These are phyloP conservation scores for Selaginella moellendorffii DNA, from an alignment of 75 land plant genomes.

Conservation along the genomic window DNA sequence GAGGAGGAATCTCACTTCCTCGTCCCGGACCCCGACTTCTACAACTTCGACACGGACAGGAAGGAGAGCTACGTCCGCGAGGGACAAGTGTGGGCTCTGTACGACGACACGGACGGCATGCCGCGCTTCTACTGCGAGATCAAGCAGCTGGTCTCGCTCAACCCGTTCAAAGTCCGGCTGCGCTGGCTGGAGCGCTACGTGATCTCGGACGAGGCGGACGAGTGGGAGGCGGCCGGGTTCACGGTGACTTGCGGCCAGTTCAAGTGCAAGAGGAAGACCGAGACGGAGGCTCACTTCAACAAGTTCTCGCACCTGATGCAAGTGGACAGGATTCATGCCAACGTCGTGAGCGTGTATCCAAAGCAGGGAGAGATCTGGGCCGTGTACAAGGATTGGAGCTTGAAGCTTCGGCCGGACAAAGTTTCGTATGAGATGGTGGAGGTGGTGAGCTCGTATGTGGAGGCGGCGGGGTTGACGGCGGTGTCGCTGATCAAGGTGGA, in stretches of 20 bases:
- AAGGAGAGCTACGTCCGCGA: conserved; percentile 26
- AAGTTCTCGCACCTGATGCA: conserved; percentile 54
- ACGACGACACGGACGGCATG: conserved; percentile 71
- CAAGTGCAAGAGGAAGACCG: conserved; percentile 13
- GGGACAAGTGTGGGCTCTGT: conserved; percentile 80
- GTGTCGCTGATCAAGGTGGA: conserved; percentile 31
- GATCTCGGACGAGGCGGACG: conserved; percentile 8
- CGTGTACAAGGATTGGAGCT: conserved; percentile 39
- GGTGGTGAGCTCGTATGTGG: conserved; percentile 28
- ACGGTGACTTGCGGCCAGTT: conserved; percentile 49
- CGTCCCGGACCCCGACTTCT: conserved; percentile 71
- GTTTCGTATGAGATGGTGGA: conserved; percentile 51
- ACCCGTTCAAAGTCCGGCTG: conserved; percentile 35
- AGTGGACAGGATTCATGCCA: conserved; percentile 22
- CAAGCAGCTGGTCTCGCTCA: conserved; percentile 15
- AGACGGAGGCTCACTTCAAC: conserved; percentile 14
- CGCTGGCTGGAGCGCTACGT: conserved; percentile 47
- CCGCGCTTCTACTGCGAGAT: conserved; percentile 73
- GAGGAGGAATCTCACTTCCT: conserved; percentile 8
- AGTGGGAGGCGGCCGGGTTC: conserved; percentile 28
- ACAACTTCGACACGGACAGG: conserved; percentile 52
- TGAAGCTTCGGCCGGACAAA: conserved; percentile 31
- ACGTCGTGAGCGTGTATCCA: conserved; percentile 42
- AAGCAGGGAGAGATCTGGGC: conserved; percentile 77
- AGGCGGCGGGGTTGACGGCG: conserved; percentile 27